Percentiles rank a stretch among this genome's conserved stretches.
phyloP scores from a whole-genome alignment of 73 alveolate genomes.

The Tetrahymena malaccensis region DNA sequence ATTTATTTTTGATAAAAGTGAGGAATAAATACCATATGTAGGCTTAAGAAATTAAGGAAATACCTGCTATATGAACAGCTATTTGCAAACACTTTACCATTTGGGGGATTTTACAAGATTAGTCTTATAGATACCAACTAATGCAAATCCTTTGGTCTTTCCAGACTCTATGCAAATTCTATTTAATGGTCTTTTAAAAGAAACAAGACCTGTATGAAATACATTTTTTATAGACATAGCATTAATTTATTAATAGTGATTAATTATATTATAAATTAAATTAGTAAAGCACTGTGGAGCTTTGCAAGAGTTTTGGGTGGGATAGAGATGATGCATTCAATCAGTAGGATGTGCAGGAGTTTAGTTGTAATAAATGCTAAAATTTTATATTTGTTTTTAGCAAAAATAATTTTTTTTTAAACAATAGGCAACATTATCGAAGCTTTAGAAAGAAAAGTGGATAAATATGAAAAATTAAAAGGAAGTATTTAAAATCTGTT shows the following conservation, averaged over 20 bases:
- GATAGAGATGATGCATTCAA: neutral
- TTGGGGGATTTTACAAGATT: neutral
- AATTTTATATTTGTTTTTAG: neutral
- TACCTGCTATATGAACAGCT: constrained; percentile 87
- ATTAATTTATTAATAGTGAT: neutral
- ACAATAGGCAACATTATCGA: neutral
- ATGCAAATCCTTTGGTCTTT: neutral
- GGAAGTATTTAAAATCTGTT: neutral
- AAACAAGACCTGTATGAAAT: neutral
- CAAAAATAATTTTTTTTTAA: neutral
- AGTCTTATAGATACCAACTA: neutral
- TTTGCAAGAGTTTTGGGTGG: neutral
- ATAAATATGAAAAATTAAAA: neutral
- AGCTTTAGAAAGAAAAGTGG: neutral
- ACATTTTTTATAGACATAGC: neutral
- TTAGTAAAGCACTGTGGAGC: neutral
- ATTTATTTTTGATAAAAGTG: neutral
- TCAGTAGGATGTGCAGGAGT: neutral
- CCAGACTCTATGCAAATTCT: neutral
- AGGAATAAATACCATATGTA: neutral
- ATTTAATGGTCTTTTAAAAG: neutral
- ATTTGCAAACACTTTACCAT: constrained; percentile 62
- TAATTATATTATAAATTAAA: neutral
- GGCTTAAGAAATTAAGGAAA: constrained; percentile 75
- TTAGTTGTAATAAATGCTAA: neutral